phyloP scores from a whole-genome alignment of 768 basidiomycete genomes.

The Podaxis sp. region DNA sequence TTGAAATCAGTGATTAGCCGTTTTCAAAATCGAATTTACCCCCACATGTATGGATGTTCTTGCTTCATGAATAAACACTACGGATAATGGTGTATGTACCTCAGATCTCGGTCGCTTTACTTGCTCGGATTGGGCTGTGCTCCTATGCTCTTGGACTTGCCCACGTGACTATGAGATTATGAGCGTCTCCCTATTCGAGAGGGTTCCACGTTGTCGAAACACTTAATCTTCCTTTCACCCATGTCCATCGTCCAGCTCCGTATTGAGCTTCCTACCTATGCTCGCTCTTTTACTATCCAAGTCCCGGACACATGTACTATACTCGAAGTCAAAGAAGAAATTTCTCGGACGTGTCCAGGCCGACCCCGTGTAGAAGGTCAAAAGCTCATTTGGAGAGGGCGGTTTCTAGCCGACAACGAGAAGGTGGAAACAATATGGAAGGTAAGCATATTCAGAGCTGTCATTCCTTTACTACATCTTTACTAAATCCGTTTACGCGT shows the following conservation, averaged over 20 bases:
- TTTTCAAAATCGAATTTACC: too few relatives aligned
- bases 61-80: background rate
- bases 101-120: background rate
- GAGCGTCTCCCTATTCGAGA: constrained; percentile 10
- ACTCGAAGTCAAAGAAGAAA: constrained; percentile 65
- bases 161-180: constrained; percentile 23
- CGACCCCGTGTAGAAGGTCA: constrained; percentile 69
- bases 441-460: constrained; percentile 34
- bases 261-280: constrained; percentile 76
- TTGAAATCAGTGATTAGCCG: background rate
- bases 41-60: background rate
- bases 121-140: background rate
- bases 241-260: constrained; percentile 51
- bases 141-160: too few relatives aligned
- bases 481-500: constrained; percentile 14
- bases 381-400: constrained; percentile 73
- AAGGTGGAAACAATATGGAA: constrained; percentile 68
- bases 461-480: background rate
- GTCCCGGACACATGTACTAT: constrained; percentile 50
- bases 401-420: constrained; percentile 63
- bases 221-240: constrained; percentile 9
- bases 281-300: constrained; percentile 60
- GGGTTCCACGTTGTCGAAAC: constrained; percentile 26
- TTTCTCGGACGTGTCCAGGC: constrained; percentile 58
- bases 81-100: background rate